These are phyloP conservation scores for Dorcoceras hygrometricum DNA, from an alignment of 257 asterid species.

Conservation along the genomic window DNA sequence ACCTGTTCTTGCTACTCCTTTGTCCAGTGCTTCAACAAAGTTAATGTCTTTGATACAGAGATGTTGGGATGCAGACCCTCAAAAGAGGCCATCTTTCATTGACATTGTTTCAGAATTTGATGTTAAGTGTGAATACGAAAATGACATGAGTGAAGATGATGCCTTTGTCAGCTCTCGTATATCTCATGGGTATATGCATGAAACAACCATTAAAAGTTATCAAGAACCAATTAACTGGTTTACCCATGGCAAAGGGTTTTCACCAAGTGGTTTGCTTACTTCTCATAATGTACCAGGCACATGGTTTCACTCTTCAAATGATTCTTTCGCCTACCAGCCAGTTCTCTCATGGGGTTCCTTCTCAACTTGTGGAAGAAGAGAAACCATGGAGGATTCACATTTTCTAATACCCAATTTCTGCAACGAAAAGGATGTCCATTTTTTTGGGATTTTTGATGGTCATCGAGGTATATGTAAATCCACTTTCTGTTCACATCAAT, in stretches of 20 bases:
- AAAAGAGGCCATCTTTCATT: conserved; percentile 59
- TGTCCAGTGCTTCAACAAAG: conserved; percentile 45
- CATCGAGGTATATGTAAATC: conserved; percentile 77
- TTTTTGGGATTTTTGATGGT: conserved; percentile 89
- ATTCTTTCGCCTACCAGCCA: conserved; percentile 50
- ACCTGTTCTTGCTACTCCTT: conserved; percentile 69
- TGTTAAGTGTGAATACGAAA: conserved; percentile 36
- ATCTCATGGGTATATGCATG: conserved; percentile 25
- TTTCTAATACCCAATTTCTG: conserved; percentile 60
- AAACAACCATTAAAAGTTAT: conserved; percentile 36
- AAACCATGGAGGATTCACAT: conserved; percentile 90
- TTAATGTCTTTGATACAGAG: conserved; percentile 61
- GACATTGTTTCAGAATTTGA: conserved; percentile 67
- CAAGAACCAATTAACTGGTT: conserved; percentile 77
- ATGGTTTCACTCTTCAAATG: conserved; percentile 44
- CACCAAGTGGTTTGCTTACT: conserved; percentile 32
- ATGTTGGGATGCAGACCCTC: conserved; percentile 84
- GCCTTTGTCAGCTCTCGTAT: conserved; percentile 20
- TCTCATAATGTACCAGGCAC: conserved; percentile 32
- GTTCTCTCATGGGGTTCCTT: conserved; percentile 85
- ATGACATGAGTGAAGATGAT: conserved; percentile 26
- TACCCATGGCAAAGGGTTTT: conserved; percentile 52
- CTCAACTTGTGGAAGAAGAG: conserved; percentile 93
- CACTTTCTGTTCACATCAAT: conserved; percentile 13
- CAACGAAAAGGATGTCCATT: conserved; percentile 52